phyloP scores from a whole-genome alignment of 192 early-diverging fungal genomes.

The Coemansia sp. region DNA sequence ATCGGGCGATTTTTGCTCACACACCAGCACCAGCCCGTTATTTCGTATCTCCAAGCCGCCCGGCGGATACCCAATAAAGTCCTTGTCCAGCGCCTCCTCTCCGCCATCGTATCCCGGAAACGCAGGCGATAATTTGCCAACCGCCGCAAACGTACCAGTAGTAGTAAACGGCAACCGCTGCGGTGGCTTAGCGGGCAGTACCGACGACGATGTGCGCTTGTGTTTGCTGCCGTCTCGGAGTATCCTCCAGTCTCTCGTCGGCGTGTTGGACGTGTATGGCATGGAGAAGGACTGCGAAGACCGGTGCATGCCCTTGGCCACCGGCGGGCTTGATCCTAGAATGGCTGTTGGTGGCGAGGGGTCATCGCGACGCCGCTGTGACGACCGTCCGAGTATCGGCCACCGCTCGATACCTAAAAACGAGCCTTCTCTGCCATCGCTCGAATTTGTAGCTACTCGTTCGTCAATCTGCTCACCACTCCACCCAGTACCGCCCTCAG shows the following conservation, averaged over 20 bases:
- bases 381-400: slow-evolving; percentile 35
- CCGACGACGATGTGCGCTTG: slow-evolving; percentile 48
- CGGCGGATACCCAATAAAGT: slow-evolving; percentile 52
- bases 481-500: slow-evolving; percentile 15
- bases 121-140: neutral
- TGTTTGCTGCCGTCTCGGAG: slow-evolving; percentile 31
- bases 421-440: slow-evolving; percentile 21
- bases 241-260: slow-evolving; percentile 36
- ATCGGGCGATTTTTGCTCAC: slow-evolving; percentile 53
- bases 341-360: neutral
- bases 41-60: slow-evolving; percentile 43
- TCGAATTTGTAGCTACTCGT: slow-evolving; percentile 1
- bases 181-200: slow-evolving; percentile 24
- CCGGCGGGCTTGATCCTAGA: neutral
- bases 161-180: slow-evolving; percentile 25
- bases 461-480: slow-evolving; percentile 13
- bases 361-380: slow-evolving; percentile 34
- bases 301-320: slow-evolving; percentile 13
- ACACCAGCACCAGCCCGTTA: slow-evolving; percentile 36
- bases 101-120: neutral
- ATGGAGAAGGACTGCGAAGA: slow-evolving; percentile 50
- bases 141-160: slow-evolving; percentile 18
- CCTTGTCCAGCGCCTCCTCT: neutral
- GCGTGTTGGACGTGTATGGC: slow-evolving; percentile 11
- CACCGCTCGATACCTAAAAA: slow-evolving; percentile 42